phyloP scores from a whole-genome alignment of 2,329 filamentous ascomycete species.

The Fusarium tuaranense region DNA sequence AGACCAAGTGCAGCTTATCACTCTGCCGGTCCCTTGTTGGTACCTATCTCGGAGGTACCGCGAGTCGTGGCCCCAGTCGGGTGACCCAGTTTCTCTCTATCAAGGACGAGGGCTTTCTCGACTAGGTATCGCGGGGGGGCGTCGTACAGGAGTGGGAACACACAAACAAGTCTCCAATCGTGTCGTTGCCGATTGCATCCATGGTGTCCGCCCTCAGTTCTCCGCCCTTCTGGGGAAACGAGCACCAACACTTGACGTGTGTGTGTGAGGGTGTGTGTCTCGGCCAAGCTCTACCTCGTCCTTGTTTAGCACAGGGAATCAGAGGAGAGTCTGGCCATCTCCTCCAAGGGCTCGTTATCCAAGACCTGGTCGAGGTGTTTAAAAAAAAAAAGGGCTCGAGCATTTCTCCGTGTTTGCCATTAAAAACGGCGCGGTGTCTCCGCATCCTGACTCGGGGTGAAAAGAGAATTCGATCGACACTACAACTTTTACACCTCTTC shows the following conservation, averaged over 20 bases:
- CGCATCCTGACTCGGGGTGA: background rate
- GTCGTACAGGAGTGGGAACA: background rate
- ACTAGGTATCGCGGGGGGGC: background rate
- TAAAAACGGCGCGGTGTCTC: conserved; percentile 1
- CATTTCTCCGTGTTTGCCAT: conserved; percentile 3
- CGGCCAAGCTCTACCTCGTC: background rate
- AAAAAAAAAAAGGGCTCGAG: background rate
- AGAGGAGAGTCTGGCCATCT: background rate
- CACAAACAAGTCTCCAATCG: background rate
- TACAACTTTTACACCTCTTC: background rate
- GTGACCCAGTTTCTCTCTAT: background rate
- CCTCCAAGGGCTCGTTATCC: background rate
- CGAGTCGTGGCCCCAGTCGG: background rate
- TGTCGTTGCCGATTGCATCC: background rate
- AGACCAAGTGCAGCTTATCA: conserved; percentile 1
- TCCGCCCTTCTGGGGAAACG: background rate
- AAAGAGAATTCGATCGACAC: background rate
- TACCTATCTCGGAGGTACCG: background rate
- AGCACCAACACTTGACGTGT: background rate
- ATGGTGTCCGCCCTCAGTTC: background rate
- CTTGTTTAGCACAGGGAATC: background rate
- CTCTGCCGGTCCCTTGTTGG: background rate
- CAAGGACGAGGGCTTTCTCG: background rate
- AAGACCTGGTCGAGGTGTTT: background rate
- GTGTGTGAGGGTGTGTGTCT: background rate